These are phyloP conservation scores for Balamuthia mandrillaris DNA, from an alignment of 208 protist genomes.

Conservation along the genomic window DNA sequence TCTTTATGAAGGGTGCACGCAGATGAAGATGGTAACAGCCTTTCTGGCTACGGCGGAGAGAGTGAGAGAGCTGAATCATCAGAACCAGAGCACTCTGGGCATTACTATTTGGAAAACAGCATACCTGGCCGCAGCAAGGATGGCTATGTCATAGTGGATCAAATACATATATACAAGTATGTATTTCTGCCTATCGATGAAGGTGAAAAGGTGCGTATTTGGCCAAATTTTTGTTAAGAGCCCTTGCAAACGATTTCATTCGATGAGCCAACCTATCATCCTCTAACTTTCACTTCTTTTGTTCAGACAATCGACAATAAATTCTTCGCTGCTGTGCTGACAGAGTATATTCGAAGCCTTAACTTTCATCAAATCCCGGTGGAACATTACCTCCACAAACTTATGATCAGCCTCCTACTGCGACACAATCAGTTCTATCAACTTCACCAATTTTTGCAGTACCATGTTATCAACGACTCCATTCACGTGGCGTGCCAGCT, in stretches of 20 bases:
- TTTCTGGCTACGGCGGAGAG: too few relatives aligned
- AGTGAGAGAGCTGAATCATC: too few relatives aligned
- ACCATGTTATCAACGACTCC: conserved; percentile 48
- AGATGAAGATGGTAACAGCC: too few relatives aligned
- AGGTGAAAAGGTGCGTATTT: background rate
- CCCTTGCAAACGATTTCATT: background rate
- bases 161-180: conserved; percentile 39
- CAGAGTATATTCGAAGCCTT: conserved; percentile 51
- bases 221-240: background rate
- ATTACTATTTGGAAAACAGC: too few relatives aligned
- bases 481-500: conserved; percentile 48
- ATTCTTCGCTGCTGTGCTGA: conserved; percentile 38
- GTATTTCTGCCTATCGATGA: conserved; percentile 33
- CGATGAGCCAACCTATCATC: background rate
- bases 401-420: conserved; percentile 50
- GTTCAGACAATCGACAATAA: background rate
- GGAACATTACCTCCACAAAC: conserved; percentile 34
- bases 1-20: too few relatives aligned
- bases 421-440: conserved; percentile 31
- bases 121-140: background rate
- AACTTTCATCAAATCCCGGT: conserved; percentile 24
- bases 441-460: conserved; percentile 50
- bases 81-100: too few relatives aligned
- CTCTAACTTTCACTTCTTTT: background rate
- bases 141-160: conserved; percentile 24